These are phyloP conservation scores for Mycena citricolor DNA, from an alignment of 1,284 basidiomycete species.

Conservation along the genomic window DNA sequence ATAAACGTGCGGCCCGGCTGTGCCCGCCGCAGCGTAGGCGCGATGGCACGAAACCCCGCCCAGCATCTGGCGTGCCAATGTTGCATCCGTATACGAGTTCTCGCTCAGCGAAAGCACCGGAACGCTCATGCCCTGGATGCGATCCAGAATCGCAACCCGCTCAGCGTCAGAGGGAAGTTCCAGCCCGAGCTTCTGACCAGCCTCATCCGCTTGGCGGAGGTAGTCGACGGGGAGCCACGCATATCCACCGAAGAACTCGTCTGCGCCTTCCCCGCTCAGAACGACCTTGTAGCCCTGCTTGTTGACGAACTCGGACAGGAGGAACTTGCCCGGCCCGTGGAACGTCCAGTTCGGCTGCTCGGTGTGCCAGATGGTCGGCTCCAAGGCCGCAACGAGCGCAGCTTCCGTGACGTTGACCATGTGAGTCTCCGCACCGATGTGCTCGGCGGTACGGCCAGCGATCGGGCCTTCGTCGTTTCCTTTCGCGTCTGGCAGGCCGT, in stretches of 20 bases:
- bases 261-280: constrained; percentile 3
- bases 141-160: background rate
- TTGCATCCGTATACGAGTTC: constrained; percentile 2
- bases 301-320: constrained; percentile 1
- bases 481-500: background rate
- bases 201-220: background rate
- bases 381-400: background rate
- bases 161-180: constrained; percentile 1
- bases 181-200: background rate
- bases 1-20: background rate
- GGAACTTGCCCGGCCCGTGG: constrained; percentile 1
- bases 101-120: background rate
- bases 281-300: constrained; percentile 6
- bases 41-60: constrained; percentile 3
- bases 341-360: constrained; percentile 1
- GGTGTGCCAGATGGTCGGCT: constrained; percentile 1
- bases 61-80: constrained; percentile 3
- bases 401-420: constrained; percentile 2
- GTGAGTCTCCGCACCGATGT: background rate
- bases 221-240: constrained; percentile 2
- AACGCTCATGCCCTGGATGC: background rate
- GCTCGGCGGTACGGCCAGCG: background rate
- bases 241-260: constrained; percentile 10
- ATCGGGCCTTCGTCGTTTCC: constrained; percentile 2
- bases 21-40: background rate